Conservation (phyloP, 768 basidiomycete genomes). For the Kockovaella imperatae region DNA sequence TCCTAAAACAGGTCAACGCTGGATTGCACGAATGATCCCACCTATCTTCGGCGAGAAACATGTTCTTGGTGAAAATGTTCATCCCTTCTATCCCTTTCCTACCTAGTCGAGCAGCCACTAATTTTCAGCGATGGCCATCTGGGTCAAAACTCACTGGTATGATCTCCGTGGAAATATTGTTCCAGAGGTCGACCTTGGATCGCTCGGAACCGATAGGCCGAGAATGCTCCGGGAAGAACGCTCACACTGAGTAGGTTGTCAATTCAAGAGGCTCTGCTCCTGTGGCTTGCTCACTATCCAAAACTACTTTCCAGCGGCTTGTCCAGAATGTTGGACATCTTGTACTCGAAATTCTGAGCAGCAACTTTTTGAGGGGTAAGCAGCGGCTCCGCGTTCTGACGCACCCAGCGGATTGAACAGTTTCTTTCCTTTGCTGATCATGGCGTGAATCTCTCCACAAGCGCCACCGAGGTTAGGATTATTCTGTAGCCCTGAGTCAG, state of each 20-base stretch:
- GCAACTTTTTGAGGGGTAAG: constrained; percentile 58
- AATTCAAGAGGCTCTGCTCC: background rate
- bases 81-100: constrained; percentile 91
- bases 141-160: constrained; percentile 33
- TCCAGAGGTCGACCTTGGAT: constrained; percentile 72
- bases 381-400: background rate
- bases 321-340: constrained; percentile 88
- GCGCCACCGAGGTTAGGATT: constrained; percentile 52
- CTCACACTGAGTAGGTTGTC: constrained; percentile 52
- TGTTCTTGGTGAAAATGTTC: constrained; percentile 83
- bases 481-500: constrained; percentile 12
- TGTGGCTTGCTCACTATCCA: constrained; percentile 53
- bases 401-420: constrained; percentile 62
- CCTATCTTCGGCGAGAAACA: constrained; percentile 75
- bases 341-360: constrained; percentile 96
- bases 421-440: constrained; percentile 79
- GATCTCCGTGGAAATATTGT: constrained; percentile 55
- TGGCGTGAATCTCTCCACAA: constrained; percentile 92
- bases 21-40: background rate
- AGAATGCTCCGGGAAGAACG: constrained; percentile 92
- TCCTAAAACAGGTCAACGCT: constrained; percentile 50
- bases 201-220: constrained; percentile 87
- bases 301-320: constrained; percentile 84
- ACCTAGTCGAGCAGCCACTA: constrained; percentile 79
- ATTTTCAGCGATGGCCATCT: background rate